Percentiles rank a stretch among this genome's conserved stretches.
These are phyloP conservation scores for Mrakia blollopis DNA, from an alignment of 768 basidiomycete genomes.

Conservation along the genomic window DNA sequence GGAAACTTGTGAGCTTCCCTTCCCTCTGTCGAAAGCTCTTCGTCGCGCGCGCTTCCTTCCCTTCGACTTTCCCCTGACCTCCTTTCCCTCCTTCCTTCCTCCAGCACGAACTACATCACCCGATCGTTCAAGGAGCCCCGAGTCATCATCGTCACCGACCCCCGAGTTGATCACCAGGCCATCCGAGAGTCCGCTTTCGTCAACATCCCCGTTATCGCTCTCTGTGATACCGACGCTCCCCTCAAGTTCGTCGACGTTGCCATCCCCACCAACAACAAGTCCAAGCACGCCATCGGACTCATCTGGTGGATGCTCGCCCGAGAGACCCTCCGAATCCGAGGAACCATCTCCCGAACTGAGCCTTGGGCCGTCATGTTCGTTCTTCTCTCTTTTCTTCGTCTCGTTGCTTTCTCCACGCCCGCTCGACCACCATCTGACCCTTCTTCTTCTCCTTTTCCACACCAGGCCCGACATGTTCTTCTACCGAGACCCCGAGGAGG, in stretches of 20 bases:
- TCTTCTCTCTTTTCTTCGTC: conserved; percentile 61
- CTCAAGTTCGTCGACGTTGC: conserved; percentile 97
- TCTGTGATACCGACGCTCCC: conserved; percentile 97
- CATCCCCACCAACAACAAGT: conserved; percentile 99
- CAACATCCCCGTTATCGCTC: conserved; percentile 99
- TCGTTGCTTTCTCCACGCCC: conserved; percentile 16
- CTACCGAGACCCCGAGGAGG: conserved; percentile 99
- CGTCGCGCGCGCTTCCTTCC: not conserved
- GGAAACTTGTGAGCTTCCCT: conserved; percentile 28
- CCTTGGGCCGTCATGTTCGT: conserved; percentile 99
- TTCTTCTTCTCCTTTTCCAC: not conserved
- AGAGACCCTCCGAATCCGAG: conserved; percentile 92
- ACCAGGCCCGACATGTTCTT: conserved; percentile 54
- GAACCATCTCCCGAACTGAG: conserved; percentile 85
- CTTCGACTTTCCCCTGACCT: not conserved
- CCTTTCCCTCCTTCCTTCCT: not conserved
- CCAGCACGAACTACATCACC: conserved; percentile 84
- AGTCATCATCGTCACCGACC: conserved; percentile 96
- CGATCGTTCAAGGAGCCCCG: conserved; percentile 99
- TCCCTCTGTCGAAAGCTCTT: not conserved
- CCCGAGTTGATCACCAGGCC: conserved; percentile 98
- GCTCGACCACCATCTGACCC: conserved; percentile 25
- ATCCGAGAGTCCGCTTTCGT: conserved; percentile 99
- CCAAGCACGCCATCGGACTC: conserved; percentile 92
- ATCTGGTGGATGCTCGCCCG: conserved; percentile 97